Conservation (phyloP, 2,329 filamentous ascomycete genomes). For the Thyridium curvatum region DNA sequence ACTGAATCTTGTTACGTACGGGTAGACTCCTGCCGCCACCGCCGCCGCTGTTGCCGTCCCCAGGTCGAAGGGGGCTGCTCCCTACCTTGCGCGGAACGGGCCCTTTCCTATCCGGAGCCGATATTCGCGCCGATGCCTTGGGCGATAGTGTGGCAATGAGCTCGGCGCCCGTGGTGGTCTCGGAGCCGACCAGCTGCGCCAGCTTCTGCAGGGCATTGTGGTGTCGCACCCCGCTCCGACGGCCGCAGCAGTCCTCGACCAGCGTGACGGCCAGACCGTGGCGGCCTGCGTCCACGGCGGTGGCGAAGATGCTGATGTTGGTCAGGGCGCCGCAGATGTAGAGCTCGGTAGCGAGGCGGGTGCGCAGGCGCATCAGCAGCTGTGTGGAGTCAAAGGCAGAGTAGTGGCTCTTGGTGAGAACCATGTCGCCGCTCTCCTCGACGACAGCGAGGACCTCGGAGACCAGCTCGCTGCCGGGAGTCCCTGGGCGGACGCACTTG, state of each 20-base stretch:
- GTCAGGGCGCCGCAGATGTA: constrained; percentile 83
- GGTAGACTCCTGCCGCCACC: constrained; percentile 5
- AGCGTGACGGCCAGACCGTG: constrained; percentile 85
- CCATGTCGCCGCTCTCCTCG: constrained; percentile 39
- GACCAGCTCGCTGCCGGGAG: constrained; percentile 39
- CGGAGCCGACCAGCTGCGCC: constrained; percentile 67
- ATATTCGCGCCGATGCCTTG: constrained; percentile 1
- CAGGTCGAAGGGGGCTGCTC: not conserved
- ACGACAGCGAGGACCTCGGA: constrained; percentile 31
- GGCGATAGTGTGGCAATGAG: constrained; percentile 35
- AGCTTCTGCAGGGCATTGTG: constrained; percentile 64
- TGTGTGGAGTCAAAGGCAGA: constrained; percentile 76
- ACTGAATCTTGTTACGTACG: constrained; percentile 12
- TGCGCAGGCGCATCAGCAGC: constrained; percentile 71
- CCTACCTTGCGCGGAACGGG: not conserved
- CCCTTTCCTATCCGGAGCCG: not conserved
- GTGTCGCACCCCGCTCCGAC: constrained; percentile 63
- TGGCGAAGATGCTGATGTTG: constrained; percentile 86
- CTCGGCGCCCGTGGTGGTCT: constrained; percentile 52
- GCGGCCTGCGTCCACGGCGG: constrained; percentile 80
- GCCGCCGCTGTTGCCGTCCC: not conserved
- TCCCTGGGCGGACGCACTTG: constrained; percentile 35
- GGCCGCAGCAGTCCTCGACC: constrained; percentile 84
- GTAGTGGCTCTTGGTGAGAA: constrained; percentile 69
- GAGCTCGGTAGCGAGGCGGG: constrained; percentile 81